Evolutionary conservation across 1,284 basidiomycete genomes (phyloP), one percentile per base, ranked within the genome.

Genomic region (Austroboletus niveus): DNA sequence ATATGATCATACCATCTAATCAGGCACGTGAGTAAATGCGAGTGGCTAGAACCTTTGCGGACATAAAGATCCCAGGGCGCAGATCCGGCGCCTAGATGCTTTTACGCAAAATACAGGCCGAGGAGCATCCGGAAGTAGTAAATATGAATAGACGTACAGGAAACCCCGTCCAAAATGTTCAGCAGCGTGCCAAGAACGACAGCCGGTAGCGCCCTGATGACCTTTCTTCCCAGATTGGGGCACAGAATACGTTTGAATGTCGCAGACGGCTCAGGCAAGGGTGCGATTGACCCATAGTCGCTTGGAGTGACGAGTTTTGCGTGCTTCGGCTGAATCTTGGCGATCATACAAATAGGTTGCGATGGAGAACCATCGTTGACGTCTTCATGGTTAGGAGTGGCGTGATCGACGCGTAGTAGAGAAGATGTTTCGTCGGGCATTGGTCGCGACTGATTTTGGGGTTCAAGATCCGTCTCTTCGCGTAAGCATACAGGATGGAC

Each of bases 161-260:
- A 92, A 41, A 98, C 86, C 5, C 94, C 97, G 64, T 99, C 96
- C 24, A 99, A 76, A 41, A 98, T 81, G 64, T 99, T 99, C 57
- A 99, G 75, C 42, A 98, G 72, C 57, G 86, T 79, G 3, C 95
- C 95, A 9, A 98, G 76, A 11, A 95, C 68, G 10, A 96, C 93
- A 0, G 94, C 92, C 0, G 95, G 95, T 17, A 94, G 60, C 0
- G 82, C 76, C 49, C 72, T 74, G 9, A 80, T 12, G 55, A 4
- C 79, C 73, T 35, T 75, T 71, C 35, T 66, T 60, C 48, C 59
- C 0, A 71, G 27, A 35, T 60, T 50, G 20, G 60, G 55, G 44
- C 51, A 53, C n/a, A 59, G 43, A n/a, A 55, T 7, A 9, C 27
- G 47, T 20, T 47, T 47, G 27, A 59, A 47, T 3, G 52, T 46